Conservation (phyloP, 495 filamentous ascomycete species). For the Filosporella fistucella region DNA sequence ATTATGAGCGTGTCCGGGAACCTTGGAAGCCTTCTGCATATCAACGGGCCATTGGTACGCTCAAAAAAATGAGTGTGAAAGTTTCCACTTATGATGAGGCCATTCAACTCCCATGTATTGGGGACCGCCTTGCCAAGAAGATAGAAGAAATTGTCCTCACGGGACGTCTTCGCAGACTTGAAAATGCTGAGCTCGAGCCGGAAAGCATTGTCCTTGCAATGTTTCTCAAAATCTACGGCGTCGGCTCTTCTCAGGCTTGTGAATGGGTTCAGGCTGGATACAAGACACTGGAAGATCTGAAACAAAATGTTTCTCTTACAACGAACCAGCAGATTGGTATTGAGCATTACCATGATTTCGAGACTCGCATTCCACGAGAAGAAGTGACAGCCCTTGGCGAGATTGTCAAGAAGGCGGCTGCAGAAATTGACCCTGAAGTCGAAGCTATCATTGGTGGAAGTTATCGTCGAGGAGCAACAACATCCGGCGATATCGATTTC, state of each 20-base stretch:
- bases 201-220: slow-evolving; percentile 55
- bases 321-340: slow-evolving; percentile 74
- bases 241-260: slow-evolving; percentile 62
- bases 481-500: slow-evolving; percentile 80
- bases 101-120: slow-evolving; percentile 62
- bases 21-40: slow-evolving; percentile 80
- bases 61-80: slow-evolving; percentile 61
- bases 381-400: slow-evolving; percentile 71
- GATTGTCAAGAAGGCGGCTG: slow-evolving; percentile 59
- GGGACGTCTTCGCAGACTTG: slow-evolving; percentile 67
- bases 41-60: slow-evolving; percentile 69
- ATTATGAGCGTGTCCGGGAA: slow-evolving; percentile 69
- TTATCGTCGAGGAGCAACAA: slow-evolving; percentile 73
- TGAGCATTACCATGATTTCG: slow-evolving; percentile 78
- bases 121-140: slow-evolving; percentile 72
- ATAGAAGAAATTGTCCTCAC: slow-evolving; percentile 88
- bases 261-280: slow-evolving; percentile 78
- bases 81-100: slow-evolving; percentile 70
- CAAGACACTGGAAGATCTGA: slow-evolving; percentile 69
- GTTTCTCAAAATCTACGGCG: slow-evolving; percentile 80
- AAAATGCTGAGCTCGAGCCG: slow-evolving; percentile 61
- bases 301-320: slow-evolving; percentile 58
- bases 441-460: slow-evolving; percentile 76
- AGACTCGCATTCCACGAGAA: slow-evolving; percentile 71
- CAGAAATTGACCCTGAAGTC: slow-evolving; percentile 50